Percentiles rank a stretch among this genome's conserved stretches.
Conservation (phyloP, 2,329 filamentous ascomycete genomes). For the Colletotrichum gloeosporioides region DNA sequence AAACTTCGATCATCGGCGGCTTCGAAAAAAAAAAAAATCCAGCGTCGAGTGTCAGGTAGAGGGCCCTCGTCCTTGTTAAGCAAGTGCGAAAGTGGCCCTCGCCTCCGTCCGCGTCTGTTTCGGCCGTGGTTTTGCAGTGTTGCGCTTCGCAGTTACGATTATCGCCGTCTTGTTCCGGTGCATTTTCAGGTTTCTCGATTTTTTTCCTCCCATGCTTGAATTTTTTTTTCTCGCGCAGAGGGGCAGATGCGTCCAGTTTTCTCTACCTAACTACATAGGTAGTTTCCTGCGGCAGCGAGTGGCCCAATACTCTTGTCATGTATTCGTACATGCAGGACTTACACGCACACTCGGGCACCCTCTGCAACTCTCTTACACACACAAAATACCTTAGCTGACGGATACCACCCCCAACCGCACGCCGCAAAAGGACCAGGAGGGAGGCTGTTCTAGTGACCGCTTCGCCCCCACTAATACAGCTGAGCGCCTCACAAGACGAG, state of each 20-base stretch:
- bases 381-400: slow-evolving; percentile 7
- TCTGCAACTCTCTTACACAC: not conserved
- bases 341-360: not conserved
- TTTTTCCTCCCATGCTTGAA: not conserved
- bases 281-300: not conserved
- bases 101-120: slow-evolving; percentile 3
- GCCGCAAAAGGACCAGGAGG: not conserved
- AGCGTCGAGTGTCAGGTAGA: not conserved
- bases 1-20: not conserved
- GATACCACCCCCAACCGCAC: not conserved
- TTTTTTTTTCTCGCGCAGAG: not conserved
- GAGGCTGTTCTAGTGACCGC: slow-evolving; percentile 18
- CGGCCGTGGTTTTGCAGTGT: not conserved
- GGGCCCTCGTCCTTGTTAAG: not conserved
- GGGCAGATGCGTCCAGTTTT: not conserved
- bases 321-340: not conserved
- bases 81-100: not conserved
- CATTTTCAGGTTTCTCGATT: not conserved
- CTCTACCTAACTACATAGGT: not conserved
- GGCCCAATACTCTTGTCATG: not conserved
- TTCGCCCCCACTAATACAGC: slow-evolving; percentile 14
- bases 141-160: slow-evolving; percentile 14
- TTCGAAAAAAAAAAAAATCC: not conserved
- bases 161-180: slow-evolving; percentile 4
- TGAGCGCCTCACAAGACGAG: not conserved